phyloP scores from a whole-genome alignment of 768 basidiomycete species.

The Russula sp. region DNA sequence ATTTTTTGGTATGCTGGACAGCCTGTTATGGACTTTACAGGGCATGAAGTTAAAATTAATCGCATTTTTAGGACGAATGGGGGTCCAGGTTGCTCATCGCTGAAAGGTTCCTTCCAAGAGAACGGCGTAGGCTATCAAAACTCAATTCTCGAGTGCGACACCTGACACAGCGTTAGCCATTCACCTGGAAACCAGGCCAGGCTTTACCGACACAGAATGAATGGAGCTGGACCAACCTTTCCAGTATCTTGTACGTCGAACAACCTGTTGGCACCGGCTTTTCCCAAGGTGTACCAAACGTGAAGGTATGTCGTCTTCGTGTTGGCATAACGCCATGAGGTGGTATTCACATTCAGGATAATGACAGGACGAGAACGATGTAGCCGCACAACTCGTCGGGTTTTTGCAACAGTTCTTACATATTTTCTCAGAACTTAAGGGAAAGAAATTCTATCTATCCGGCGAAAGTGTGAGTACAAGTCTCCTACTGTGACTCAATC shows the following conservation, averaged over 20 bases:
- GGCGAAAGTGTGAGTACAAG: slow-evolving; percentile 61
- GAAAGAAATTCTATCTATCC: slow-evolving; percentile 60
- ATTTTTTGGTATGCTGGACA: slow-evolving; percentile 52
- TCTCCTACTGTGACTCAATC: not conserved
- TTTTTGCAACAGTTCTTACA: slow-evolving; percentile 72
- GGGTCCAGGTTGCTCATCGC: slow-evolving; percentile 72
- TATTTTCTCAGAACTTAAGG: slow-evolving; percentile 65
- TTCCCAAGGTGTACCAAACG: slow-evolving; percentile 61
- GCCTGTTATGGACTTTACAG: no score
- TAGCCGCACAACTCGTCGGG: slow-evolving; percentile 48
- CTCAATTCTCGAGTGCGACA: no score
- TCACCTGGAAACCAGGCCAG: slow-evolving; percentile 53
- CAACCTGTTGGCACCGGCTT: slow-evolving; percentile 79
- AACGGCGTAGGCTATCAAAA: slow-evolving; percentile 67
- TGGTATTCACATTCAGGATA: not conserved
- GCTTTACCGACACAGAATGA: slow-evolving; percentile 58
- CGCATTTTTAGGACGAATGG: slow-evolving; percentile 82
- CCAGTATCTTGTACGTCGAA: slow-evolving; percentile 66
- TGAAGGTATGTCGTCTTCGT: slow-evolving; percentile 26
- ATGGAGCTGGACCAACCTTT: slow-evolving; percentile 74
- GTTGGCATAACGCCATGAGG: no score
- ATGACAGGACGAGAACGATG: slow-evolving; percentile 41
- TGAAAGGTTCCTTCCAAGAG: slow-evolving; percentile 68
- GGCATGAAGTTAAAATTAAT: no score
- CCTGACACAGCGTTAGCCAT: slow-evolving; percentile 39